phyloP scores from a whole-genome alignment of 2,329 filamentous ascomycete species.

The Venturiaceae sp. region DNA sequence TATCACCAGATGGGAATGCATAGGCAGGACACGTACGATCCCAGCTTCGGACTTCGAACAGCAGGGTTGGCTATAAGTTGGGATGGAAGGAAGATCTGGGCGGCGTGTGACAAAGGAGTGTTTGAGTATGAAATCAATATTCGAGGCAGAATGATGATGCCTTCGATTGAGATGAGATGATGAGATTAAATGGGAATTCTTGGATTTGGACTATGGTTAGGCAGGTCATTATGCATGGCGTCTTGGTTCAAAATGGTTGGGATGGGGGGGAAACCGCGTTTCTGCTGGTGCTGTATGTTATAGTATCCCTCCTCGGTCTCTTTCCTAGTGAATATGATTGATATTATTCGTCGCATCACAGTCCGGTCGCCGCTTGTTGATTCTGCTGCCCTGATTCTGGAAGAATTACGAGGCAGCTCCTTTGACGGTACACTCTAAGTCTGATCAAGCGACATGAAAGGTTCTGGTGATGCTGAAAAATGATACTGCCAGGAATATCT shows the following conservation, averaged over 20 bases:
- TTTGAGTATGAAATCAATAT: constrained; percentile 55
- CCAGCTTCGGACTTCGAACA: constrained; percentile 6
- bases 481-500: too few relatives aligned
- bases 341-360: background rate
- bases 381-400: too few relatives aligned
- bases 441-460: too few relatives aligned
- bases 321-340: background rate
- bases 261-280: background rate
- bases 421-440: too few relatives aligned
- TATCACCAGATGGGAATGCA: background rate
- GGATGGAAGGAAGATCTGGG: constrained; percentile 12
- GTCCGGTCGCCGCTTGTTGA: too few relatives aligned
- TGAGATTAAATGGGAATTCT: background rate
- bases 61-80: constrained; percentile 11
- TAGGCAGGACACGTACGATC: constrained; percentile 1
- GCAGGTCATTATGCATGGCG: background rate
- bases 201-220: background rate
- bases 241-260: too few relatives aligned
- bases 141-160: constrained; percentile 33
- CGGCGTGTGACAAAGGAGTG: constrained; percentile 45
- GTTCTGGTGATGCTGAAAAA: too few relatives aligned
- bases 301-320: background rate
- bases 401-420: too few relatives aligned
- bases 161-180: constrained; percentile 5
- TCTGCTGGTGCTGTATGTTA: background rate